These are phyloP conservation scores for Verticillium nubilum DNA, from an alignment of 2,329 filamentous ascomycete genomes.

Conservation along the genomic window DNA sequence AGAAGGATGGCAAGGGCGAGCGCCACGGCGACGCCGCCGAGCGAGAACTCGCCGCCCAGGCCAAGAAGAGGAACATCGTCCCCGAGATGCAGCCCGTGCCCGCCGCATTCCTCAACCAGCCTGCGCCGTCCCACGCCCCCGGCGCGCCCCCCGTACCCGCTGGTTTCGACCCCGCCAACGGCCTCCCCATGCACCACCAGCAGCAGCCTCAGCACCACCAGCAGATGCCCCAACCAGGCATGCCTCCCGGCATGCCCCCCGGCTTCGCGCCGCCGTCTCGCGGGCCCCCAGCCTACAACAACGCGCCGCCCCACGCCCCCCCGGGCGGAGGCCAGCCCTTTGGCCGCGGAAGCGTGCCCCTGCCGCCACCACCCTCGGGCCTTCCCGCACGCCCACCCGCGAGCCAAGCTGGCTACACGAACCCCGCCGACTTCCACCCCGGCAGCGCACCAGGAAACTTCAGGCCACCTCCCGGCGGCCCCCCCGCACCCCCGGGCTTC, in stretches of 20 bases:
- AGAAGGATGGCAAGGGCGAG: slow-evolving; percentile 97
- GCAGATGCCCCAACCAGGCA: slow-evolving; percentile 15
- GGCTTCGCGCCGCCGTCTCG: slow-evolving; percentile 31
- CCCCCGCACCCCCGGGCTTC: slow-evolving; percentile 32
- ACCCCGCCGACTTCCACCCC: slow-evolving; percentile 43
- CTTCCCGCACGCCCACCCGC: slow-evolving; percentile 45
- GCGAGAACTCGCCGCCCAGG: slow-evolving; percentile 83
- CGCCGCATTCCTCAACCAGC: slow-evolving; percentile 57
- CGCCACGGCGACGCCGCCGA: slow-evolving; percentile 93
- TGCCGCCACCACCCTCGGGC: slow-evolving; percentile 44
- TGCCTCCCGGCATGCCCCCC: slow-evolving; percentile 25
- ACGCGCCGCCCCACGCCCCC: slow-evolving; percentile 7
- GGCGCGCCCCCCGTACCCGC: slow-evolving; percentile 13
- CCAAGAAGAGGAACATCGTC: slow-evolving; percentile 88
- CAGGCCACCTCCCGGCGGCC: slow-evolving; percentile 29
- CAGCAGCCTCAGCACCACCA: not conserved
- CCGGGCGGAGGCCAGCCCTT: slow-evolving; percentile 5
- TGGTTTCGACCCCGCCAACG: slow-evolving; percentile 27
- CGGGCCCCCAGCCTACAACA: slow-evolving; percentile 27
- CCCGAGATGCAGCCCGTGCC: slow-evolving; percentile 73
- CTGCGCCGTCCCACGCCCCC: slow-evolving; percentile 16
- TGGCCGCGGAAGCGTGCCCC: slow-evolving; percentile 24
- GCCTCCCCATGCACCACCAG: slow-evolving; percentile 16
- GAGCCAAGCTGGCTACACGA: slow-evolving; percentile 37
- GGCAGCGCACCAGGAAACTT: slow-evolving; percentile 23